Evolutionary conservation across 345 rosid genomes (phyloP).

Genomic region (Microthlaspi erraticum): DNA sequence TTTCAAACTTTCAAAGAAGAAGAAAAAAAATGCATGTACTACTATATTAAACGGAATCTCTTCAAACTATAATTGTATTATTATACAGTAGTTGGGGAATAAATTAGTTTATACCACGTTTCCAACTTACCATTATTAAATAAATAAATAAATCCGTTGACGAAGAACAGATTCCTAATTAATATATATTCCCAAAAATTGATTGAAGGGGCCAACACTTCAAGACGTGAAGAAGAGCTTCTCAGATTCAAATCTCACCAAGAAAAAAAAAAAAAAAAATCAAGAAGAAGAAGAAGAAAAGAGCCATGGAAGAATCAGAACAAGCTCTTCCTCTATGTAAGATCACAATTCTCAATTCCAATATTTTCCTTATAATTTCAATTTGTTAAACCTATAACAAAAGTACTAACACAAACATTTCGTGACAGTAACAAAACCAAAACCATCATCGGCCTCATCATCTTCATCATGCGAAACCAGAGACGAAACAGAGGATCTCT

Average conservation of each 20-base stretch:
- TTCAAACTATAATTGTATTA: neutral
- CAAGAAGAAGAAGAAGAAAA: constrained; percentile 28
- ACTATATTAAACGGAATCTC: neutral
- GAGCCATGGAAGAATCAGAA: constrained; percentile 46
- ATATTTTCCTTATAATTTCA: neutral
- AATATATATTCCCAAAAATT: neutral
- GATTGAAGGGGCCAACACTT: constrained; percentile 27
- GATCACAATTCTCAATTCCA: neutral
- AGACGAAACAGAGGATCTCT: constrained; percentile 38
- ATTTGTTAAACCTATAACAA: neutral
- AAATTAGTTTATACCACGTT: neutral
- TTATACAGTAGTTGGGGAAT: neutral
- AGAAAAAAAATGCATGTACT: neutral
- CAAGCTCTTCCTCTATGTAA: constrained; percentile 46
- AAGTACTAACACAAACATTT: constrained; percentile 20
- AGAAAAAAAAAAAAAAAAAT: neutral
- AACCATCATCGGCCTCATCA: constrained; percentile 31
- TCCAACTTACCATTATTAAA: constrained; percentile 3
- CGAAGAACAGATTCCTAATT: neutral
- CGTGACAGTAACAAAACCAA: constrained; percentile 26
- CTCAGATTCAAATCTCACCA: constrained; percentile 22
- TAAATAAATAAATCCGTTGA: neutral
- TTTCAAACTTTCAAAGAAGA: neutral
- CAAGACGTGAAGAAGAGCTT: constrained; percentile 39
- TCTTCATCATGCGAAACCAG: constrained; percentile 40